Evolutionary conservation across 805 yeast species (phyloP).

Genomic region (Spencermartinsiella europaea): DNA sequence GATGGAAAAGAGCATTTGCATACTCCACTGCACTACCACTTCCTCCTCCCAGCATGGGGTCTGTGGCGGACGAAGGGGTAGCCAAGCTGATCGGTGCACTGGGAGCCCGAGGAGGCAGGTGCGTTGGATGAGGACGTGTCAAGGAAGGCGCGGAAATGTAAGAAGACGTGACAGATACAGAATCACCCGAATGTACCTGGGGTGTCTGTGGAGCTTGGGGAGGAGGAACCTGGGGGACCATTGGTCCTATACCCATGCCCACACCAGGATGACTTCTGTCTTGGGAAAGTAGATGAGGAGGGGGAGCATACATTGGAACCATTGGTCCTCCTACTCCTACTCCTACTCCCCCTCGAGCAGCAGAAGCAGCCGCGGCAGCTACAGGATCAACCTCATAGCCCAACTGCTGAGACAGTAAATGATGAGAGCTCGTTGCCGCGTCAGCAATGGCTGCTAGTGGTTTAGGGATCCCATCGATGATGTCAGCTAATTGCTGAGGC

Average conservation of each 20-base stretch:
- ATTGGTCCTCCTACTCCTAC: not conserved
- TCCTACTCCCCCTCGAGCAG: not conserved
- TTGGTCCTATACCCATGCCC: not conserved
- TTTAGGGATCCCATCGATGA: constrained; percentile 24
- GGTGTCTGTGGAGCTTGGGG: not conserved
- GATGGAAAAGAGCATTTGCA: not conserved
- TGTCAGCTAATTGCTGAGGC: constrained; percentile 32
- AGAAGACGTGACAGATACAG: no score
- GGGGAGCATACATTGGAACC: not conserved
- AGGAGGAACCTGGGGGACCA: not conserved
- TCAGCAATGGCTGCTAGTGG: constrained; percentile 29
- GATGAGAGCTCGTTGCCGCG: constrained; percentile 22
- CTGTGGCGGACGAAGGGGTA: not conserved
- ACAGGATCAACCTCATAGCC: not conserved
- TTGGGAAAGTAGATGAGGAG: not conserved
- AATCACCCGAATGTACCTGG: no score
- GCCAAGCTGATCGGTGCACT: not conserved
- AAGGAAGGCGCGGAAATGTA: not conserved
- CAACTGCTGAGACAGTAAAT: not conserved
- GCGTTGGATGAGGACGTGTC: not conserved
- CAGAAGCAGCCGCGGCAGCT: constrained; percentile 1
- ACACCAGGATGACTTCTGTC: not conserved
- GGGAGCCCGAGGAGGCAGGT: not conserved
- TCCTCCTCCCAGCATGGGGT: constrained; percentile 8
- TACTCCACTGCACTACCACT: not conserved